phyloP scores from a whole-genome alignment of 169 alveolate species.

The Eimeria necatrix region DNA sequence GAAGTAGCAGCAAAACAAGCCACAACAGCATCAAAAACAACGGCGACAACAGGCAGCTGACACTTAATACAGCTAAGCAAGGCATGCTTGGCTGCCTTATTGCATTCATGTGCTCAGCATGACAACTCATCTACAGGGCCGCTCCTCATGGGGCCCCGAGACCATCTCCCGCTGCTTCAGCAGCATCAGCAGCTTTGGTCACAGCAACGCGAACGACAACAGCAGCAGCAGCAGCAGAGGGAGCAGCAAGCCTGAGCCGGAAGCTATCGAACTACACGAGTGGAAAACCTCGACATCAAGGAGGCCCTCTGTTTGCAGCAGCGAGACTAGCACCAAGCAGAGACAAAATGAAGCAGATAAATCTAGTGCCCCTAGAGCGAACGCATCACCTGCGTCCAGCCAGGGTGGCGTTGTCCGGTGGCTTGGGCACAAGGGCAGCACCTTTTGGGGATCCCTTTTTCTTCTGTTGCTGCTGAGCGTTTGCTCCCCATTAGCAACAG shows the following conservation, averaged over 20 bases:
- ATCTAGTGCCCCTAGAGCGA: background rate
- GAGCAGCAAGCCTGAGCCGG: slow-evolving; percentile 39
- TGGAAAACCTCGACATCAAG: background rate
- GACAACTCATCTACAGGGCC: slow-evolving; percentile 53
- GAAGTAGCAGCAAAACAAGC: background rate
- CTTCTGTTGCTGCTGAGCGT: background rate
- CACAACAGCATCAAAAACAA: background rate
- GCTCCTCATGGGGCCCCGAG: slow-evolving; percentile 56
- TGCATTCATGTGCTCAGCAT: slow-evolving; percentile 31
- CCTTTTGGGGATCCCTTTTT: background rate
- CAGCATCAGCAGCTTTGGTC: background rate
- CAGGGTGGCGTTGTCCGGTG: slow-evolving; percentile 17
- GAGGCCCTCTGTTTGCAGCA: background rate
- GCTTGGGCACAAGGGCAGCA: slow-evolving; percentile 25
- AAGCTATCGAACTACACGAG: slow-evolving; percentile 53
- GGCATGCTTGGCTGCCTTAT: slow-evolving; percentile 19
- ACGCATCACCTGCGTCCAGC: background rate
- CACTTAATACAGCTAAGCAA: background rate
- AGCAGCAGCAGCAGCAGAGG: background rate
- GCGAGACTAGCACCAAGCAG: background rate
- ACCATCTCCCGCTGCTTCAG: slow-evolving; percentile 21
- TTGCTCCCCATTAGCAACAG: slow-evolving; percentile 3
- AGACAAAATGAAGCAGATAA: background rate
- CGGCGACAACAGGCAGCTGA: background rate
- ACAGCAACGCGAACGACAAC: background rate